Base-by-base conservation (phyloP, 2,329 filamentous ascomycete species). In the Beauveria varroae region DNA sequence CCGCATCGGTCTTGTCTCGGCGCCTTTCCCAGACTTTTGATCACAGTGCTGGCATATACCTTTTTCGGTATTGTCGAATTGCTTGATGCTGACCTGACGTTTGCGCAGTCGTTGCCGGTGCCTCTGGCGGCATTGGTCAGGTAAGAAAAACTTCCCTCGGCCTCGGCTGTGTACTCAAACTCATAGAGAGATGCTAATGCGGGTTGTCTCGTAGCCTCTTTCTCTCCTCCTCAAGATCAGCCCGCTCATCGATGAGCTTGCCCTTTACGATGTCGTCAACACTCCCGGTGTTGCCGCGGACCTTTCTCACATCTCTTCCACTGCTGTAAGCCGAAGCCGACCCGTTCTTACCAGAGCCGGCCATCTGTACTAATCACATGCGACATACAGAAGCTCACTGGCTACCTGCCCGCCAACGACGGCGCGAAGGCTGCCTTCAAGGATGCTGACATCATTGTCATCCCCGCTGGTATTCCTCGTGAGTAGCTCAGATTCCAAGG, bases 231-330 rank as follows among this genome's bases (percentile, higher is more conserved):
- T 98, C 75, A 99, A 99, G 86, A 86, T 89, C 68, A 90, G 83
- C 73, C 89, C 92, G 67, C 86, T 91, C 72, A 83, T 99, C 71
- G 89, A 93, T 72, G 91, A 98, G 81, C 90, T 99, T 71, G 84
- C 92, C 64, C 90, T 99, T 70, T 99, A 97, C 83, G 95, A 99
- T 96, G 93, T 99, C 68, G 93, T 98, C 78, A 97, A 98, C 85
- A 96, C 92, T 56, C 93, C 92, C 70, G 95, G 95, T 78, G 95
- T 99, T 73, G 91, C 93, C 67, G 87, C 93, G 72, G 95, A 99
- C 76, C 87, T 99, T 64, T 97, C 93, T 64, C 95, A 99, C 84
- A 98, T 99, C 79, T 96, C 93, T 63, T 91, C 92, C 65, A 84
- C 85, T 69, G 93, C 95, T 66, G 90, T 87, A 75, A 75, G 81